These are phyloP conservation scores for Botrytis sinoallii DNA, from an alignment of 2,329 filamentous ascomycete species.

Conservation along the genomic window DNA sequence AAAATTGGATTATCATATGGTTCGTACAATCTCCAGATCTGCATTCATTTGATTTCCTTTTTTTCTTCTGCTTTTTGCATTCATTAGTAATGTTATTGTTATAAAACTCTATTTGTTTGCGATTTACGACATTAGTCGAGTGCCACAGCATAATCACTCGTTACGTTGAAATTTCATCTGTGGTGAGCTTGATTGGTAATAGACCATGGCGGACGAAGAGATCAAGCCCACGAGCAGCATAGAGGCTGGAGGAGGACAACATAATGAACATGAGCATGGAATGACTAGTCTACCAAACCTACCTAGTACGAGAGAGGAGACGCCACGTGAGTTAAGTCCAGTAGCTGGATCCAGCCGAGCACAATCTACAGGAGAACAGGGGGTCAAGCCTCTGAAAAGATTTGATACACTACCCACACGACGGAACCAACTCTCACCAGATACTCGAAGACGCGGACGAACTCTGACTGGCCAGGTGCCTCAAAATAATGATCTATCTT, in stretches of 20 bases:
- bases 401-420: constrained; percentile 16
- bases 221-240: constrained; percentile 1
- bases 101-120: not conserved
- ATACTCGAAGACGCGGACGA: constrained; percentile 8
- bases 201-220: constrained; percentile 13
- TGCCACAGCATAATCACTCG: not conserved
- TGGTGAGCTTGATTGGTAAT: not conserved
- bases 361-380: not conserved
- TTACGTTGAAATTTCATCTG: not conserved
- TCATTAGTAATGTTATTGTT: not conserved
- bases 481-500: not conserved
- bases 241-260: constrained; percentile 1
- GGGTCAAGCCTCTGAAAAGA: constrained; percentile 6
- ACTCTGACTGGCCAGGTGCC: constrained; percentile 14
- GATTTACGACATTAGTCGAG: not conserved
- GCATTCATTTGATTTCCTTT: not conserved
- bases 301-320: not conserved
- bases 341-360: not conserved
- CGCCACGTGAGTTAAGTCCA: not conserved
- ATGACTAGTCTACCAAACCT: not conserved
- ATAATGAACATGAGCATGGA: constrained; percentile 13
- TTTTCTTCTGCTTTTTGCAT: not conserved
- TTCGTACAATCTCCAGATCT: constrained; percentile 2
- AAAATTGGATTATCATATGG: not conserved
- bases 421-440: constrained; percentile 9